Percentiles rank a stretch among this genome's conserved stretches.
These are phyloP conservation scores for Phlegmacium glaucopus DNA, from an alignment of 768 basidiomycete species.

Conservation along the genomic window DNA sequence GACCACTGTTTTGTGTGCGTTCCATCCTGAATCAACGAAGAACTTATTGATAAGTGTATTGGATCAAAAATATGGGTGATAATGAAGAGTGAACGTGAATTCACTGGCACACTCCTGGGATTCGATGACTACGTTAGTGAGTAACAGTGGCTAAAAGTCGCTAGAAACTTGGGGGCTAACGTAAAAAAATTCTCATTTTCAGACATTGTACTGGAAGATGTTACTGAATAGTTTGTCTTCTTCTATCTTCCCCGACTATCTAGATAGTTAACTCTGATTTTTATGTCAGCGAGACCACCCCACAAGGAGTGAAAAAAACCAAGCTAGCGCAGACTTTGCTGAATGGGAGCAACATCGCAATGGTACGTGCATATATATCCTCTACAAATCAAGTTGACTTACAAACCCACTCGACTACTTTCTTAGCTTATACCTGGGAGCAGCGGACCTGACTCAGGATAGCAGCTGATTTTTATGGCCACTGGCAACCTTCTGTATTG, in stretches of 20 bases:
- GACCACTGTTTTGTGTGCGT: background rate
- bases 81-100: conserved; percentile 97
- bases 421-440: conserved; percentile 38
- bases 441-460: conserved; percentile 26
- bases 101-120: conserved; percentile 89
- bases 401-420: background rate
- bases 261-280: conserved; percentile 1
- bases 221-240: conserved; percentile 84
- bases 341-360: conserved; percentile 96
- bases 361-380: conserved; percentile 49
- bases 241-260: background rate
- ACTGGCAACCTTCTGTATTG: too few relatives aligned
- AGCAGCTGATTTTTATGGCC: conserved; percentile 3
- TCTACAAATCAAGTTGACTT: background rate
- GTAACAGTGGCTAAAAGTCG: conserved; percentile 34
- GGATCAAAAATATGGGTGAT: conserved; percentile 97
- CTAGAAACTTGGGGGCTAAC: background rate
- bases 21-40: conserved; percentile 34
- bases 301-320: conserved; percentile 77
- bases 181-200: background rate
- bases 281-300: conserved; percentile 74
- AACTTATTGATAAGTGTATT: conserved; percentile 96
- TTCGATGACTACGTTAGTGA: conserved; percentile 99
- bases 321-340: conserved; percentile 83
- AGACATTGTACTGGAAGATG: conserved; percentile 97